These are phyloP conservation scores for Globisporangium cederbergense DNA, from an alignment of 352 stramenopile genomes.

Conservation along the genomic window DNA sequence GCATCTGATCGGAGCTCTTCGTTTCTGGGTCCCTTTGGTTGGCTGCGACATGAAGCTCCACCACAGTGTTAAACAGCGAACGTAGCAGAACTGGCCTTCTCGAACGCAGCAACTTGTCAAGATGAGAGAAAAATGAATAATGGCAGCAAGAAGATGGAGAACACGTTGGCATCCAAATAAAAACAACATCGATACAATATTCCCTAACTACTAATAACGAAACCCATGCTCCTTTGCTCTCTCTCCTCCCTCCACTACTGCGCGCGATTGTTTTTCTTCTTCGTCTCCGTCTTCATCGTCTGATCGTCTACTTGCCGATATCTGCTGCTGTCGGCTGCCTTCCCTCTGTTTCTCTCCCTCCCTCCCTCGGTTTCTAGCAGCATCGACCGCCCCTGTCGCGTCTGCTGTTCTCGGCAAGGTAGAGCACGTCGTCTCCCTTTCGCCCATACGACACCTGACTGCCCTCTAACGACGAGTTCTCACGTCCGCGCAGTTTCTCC, in stretches of 20 bases:
- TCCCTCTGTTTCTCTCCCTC: not conserved
- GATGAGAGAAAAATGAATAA: not conserved
- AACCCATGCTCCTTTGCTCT: constrained; percentile 2
- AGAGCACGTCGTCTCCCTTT: constrained; percentile 15
- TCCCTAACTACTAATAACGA: constrained; percentile 10
- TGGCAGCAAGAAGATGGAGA: too few relatives aligned
- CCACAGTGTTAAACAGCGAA: not conserved
- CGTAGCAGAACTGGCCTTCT: not conserved
- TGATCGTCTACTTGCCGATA: not conserved
- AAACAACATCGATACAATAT: constrained; percentile 16
- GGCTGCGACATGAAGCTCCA: not conserved
- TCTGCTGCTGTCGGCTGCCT: not conserved
- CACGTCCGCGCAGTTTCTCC: constrained; percentile 37
- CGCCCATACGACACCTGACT: constrained; percentile 25
- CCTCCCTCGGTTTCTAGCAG: constrained; percentile 6
- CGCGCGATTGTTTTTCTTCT: not conserved
- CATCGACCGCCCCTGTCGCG: constrained; percentile 7
- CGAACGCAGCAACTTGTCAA: not conserved
- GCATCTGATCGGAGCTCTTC: not conserved
- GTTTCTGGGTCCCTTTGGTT: not conserved
- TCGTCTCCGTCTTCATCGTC: not conserved
- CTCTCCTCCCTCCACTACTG: not conserved
- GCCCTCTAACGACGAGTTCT: constrained; percentile 33
- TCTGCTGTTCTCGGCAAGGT: constrained; percentile 13
- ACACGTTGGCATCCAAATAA: not conserved